These are phyloP conservation scores for Corylus avellana DNA, from an alignment of 306 rosid species.

Conservation along the genomic window DNA sequence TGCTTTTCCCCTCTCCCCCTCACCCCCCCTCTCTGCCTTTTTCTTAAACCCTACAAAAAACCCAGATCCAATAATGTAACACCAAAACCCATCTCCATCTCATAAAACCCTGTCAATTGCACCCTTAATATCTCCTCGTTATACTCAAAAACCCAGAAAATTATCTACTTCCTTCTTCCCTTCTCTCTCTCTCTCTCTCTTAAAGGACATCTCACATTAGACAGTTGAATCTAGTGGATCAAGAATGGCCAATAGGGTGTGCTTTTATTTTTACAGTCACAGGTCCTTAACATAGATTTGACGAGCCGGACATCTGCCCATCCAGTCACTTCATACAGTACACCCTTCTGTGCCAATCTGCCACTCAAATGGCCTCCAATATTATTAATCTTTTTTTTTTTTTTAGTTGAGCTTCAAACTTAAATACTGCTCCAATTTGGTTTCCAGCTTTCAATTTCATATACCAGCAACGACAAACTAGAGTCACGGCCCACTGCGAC, in stretches of 20 bases:
- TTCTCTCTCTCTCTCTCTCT: background rate
- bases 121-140: background rate
- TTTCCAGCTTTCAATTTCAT: slow-evolving; percentile 31
- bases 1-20: slow-evolving; percentile 18
- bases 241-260: slow-evolving; percentile 24
- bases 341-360: slow-evolving; percentile 54
- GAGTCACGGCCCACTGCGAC: slow-evolving; percentile 18
- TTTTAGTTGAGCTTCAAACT: background rate
- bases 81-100: background rate
- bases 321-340: slow-evolving; percentile 74
- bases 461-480: slow-evolving; percentile 1
- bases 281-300: slow-evolving; percentile 58
- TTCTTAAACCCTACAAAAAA: slow-evolving; percentile 45
- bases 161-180: background rate
- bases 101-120: background rate
- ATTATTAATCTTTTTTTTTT: background rate
- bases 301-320: slow-evolving; percentile 68
- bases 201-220: slow-evolving; percentile 11
- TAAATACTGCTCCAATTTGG: slow-evolving; percentile 31
- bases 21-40: background rate
- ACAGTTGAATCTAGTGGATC: slow-evolving; percentile 41
- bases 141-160: slow-evolving; percentile 24
- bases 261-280: slow-evolving; percentile 38
- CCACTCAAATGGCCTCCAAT: slow-evolving; percentile 28
- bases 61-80: slow-evolving; percentile 31